Evolutionary conservation across 2,329 filamentous ascomycete genomes (phyloP), one percentile per base, ranked within the genome.

Genomic region (Amylocarpus encephaloides): DNA sequence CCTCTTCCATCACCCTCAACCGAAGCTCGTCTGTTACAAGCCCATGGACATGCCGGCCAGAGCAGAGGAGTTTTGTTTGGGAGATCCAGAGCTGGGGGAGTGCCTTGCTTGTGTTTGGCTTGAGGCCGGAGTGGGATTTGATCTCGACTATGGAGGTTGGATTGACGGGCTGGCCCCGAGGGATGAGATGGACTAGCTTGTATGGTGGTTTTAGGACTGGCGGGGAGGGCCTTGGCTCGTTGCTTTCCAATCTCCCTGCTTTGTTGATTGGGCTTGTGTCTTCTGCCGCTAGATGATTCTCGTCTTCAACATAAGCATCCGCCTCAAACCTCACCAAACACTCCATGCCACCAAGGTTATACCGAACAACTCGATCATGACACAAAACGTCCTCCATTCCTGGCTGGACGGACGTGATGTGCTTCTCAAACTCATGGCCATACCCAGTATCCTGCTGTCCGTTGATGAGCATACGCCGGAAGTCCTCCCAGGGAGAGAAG

Each of bases 361-460:
- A 66, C 5, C 40, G 30, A 6, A 64, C 50, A 11, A 63, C 55
- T 5, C 60, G 55, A 49, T 66, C 56, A 54, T 65, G 60, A 2
- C 54, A 47, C 11, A 52, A 55, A 29, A 50, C 60, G 30, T 54
- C 50, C 11, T 59, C 45, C 15, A 65, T 42, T 3, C 49, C 57
- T 6, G 47, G 15, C 6, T 59, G 46, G 6, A 54, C 52, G 13
- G 44, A 57, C 0, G 64, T 66, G 44, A 66, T 64, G 0, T 45
- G 45, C 12, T 57, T 48, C 47, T 67, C 66, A 43, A 70, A 68
- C 18, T 40, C 59, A 46, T 64, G 60, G 2, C 66, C 66, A 43
- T 62, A 69, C 12, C 63, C 64, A 9, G 56, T 45, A 19, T 58
- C 48, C 2, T 44, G 43, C 16, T 39, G 5, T 13, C 57, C 55